These are phyloP conservation scores for Physcia stellaris DNA, from an alignment of 495 filamentous ascomycete genomes.

Conservation along the genomic window DNA sequence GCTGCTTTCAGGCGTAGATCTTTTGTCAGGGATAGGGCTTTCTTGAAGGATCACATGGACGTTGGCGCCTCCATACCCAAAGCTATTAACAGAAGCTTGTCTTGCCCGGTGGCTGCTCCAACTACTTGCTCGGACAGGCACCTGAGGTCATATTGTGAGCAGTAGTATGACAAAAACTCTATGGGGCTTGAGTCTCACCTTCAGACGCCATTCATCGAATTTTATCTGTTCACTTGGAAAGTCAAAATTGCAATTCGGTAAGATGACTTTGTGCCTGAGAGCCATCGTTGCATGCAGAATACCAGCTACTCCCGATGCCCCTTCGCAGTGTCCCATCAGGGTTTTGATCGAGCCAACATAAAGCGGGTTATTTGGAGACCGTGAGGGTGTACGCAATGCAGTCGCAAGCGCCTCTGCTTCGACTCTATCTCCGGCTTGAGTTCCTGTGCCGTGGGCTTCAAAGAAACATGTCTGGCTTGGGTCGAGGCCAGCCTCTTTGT, in stretches of 20 bases:
- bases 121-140: too few species aligned
- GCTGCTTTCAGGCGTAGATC: too few species aligned
- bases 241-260: conserved; percentile 18
- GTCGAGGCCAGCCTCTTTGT: conserved; percentile 27
- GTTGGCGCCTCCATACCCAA: too few species aligned
- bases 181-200: too few species aligned
- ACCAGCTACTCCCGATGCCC: conserved; percentile 41
- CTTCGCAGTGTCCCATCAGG: conserved; percentile 37
- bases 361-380: conserved; percentile 12
- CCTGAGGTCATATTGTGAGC: too few species aligned
- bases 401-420: background rate
- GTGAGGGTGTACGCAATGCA: conserved; percentile 16
- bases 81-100: too few species aligned
- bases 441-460: conserved; percentile 22
- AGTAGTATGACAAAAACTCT: too few species aligned
- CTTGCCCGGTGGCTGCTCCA: too few species aligned
- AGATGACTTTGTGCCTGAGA: conserved; percentile 31
- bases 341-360: conserved; percentile 28
- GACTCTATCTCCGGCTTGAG: conserved; percentile 1
- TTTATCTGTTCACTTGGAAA: too few species aligned
- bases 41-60: too few species aligned
- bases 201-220: too few species aligned
- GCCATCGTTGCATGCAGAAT: conserved; percentile 38
- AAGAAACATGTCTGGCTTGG: conserved; percentile 31
- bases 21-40: too few species aligned